Evolutionary conservation across 2,329 filamentous ascomycete genomes (phyloP).

Genomic region (Ceratocystis albifundus): DNA sequence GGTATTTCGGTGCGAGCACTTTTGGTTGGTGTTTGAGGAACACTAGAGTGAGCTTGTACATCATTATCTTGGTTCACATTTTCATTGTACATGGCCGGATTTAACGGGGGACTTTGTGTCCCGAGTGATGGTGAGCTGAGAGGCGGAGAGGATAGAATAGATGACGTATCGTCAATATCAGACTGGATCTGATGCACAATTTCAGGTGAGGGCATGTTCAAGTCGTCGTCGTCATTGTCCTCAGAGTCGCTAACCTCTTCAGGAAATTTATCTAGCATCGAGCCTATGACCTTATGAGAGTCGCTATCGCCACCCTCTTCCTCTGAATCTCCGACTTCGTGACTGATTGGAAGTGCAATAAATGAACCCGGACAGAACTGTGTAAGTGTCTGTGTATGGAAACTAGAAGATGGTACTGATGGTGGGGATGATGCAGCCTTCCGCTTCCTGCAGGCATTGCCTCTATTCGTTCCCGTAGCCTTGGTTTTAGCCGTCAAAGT

Average conservation of each 20-base stretch:
- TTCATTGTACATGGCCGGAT: too few relatives aligned
- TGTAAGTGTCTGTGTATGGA: slow-evolving; percentile 36
- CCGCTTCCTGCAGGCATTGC: slow-evolving; percentile 25
- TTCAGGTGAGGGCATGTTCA: not conserved
- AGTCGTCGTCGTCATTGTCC: slow-evolving; percentile 6
- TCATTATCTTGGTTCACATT: not conserved
- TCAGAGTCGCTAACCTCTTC: slow-evolving; percentile 1
- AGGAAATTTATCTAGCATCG: too few relatives aligned
- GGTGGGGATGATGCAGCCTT: not conserved
- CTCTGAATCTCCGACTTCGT: slow-evolving; percentile 32
- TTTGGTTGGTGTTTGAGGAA: slow-evolving; percentile 36
- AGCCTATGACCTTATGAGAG: not conserved
- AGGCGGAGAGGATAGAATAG: not conserved
- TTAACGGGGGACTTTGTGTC: not conserved
- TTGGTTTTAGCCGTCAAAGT: not conserved
- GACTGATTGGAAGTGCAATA: not conserved
- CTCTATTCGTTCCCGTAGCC: slow-evolving; percentile 28
- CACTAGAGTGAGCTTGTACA: slow-evolving; percentile 23
- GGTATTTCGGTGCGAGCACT: slow-evolving; percentile 34
- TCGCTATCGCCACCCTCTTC: slow-evolving; percentile 28
- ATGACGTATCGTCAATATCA: not conserved
- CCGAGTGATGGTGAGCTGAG: not conserved
- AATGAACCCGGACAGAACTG: slow-evolving; percentile 29
- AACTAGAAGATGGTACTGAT: slow-evolving; percentile 26
- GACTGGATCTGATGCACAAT: slow-evolving; percentile 24